A percentile compares a stretch with the other conserved stretches of the same genome.
Conservation (phyloP, 345 rosid genomes). For the Punica granatum region DNA sequence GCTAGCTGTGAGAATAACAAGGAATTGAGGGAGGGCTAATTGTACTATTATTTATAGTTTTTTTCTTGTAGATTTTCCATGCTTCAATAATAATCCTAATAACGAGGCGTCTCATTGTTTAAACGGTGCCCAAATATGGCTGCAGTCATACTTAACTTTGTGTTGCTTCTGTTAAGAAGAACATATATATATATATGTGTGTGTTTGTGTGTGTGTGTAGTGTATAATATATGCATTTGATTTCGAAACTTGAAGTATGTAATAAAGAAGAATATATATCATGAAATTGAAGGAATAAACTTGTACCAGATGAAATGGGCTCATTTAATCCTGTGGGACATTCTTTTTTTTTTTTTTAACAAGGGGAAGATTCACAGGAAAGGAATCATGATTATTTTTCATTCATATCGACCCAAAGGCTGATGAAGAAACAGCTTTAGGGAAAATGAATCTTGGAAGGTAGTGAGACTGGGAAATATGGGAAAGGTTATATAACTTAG, state of each 20-base stretch:
- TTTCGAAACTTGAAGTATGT: not conserved
- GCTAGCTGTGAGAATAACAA: too few relatives aligned
- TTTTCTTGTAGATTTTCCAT: too few relatives aligned
- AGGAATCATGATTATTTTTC: slow-evolving; percentile 2
- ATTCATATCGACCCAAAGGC: slow-evolving; percentile 4
- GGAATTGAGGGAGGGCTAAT: too few relatives aligned
- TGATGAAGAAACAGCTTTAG: slow-evolving; percentile 11
- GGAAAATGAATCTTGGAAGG: slow-evolving; percentile 18
- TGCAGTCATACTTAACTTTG: too few relatives aligned
- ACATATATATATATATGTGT: too few relatives aligned
- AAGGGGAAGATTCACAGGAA: slow-evolving; percentile 4
- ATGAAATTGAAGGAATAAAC: not conserved
- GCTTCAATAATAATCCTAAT: too few relatives aligned
- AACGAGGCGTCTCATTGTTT: too few relatives aligned
- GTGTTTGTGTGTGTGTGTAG: too few relatives aligned
- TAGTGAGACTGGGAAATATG: slow-evolving; percentile 14
- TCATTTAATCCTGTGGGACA: not conserved
- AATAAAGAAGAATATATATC: not conserved
- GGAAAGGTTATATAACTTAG: slow-evolving; percentile 4
- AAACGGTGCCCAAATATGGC: too few relatives aligned
- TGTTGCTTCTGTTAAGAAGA: too few relatives aligned
- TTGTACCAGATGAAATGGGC: not conserved
- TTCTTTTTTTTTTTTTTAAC: not conserved
- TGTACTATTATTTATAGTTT: too few relatives aligned
- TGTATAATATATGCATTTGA: too few relatives aligned